phyloP scores from a whole-genome alignment of 306 rosid species.

The Cercis canadensis region DNA sequence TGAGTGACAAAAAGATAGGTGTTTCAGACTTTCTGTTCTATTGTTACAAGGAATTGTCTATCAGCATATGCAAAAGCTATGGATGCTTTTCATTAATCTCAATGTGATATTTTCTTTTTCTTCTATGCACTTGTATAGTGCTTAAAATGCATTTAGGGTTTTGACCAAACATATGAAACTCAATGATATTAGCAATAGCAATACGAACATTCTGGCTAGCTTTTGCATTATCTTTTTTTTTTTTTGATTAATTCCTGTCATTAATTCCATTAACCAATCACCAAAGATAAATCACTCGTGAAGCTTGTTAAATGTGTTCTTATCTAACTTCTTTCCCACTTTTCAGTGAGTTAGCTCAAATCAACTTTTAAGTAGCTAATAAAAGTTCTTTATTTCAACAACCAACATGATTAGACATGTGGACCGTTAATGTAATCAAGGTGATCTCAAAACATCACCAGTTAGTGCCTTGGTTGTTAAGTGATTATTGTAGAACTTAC shows the following conservation, averaged over 20 bases:
- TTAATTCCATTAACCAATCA: too few relatives aligned
- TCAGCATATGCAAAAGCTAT: slow-evolving; percentile 33
- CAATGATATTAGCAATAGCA: too few relatives aligned
- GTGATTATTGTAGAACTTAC: slow-evolving; percentile 35
- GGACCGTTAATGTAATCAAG: slow-evolving; percentile 61
- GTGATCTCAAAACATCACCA: slow-evolving; percentile 47
- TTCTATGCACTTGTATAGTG: background rate
- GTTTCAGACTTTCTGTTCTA: slow-evolving; percentile 41
- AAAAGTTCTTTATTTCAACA: slow-evolving; percentile 69
- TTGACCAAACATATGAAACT: background rate
- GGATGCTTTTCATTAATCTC: slow-evolving; percentile 25
- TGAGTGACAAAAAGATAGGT: slow-evolving; percentile 23
- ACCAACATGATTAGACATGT: slow-evolving; percentile 91
- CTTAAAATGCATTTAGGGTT: slow-evolving; percentile 36
- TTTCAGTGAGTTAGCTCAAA: slow-evolving; percentile 48
- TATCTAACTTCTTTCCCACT: slow-evolving; percentile 1
- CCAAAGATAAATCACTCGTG: slow-evolving; percentile 34
- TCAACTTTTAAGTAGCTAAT: slow-evolving; percentile 55
- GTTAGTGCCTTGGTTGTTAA: slow-evolving; percentile 36
- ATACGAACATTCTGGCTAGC: background rate
- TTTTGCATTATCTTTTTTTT: slow-evolving; percentile 11
- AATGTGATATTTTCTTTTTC: slow-evolving; percentile 11
- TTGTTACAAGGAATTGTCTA: slow-evolving; percentile 22
- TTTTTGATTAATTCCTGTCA: slow-evolving; percentile 32
- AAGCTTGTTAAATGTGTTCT: slow-evolving; percentile 42